Percentiles rank a stretch among this genome's conserved stretches.
Evolutionary conservation across 208 protist genomes (phyloP).

Genomic region (Spongospora subterranea): DNA sequence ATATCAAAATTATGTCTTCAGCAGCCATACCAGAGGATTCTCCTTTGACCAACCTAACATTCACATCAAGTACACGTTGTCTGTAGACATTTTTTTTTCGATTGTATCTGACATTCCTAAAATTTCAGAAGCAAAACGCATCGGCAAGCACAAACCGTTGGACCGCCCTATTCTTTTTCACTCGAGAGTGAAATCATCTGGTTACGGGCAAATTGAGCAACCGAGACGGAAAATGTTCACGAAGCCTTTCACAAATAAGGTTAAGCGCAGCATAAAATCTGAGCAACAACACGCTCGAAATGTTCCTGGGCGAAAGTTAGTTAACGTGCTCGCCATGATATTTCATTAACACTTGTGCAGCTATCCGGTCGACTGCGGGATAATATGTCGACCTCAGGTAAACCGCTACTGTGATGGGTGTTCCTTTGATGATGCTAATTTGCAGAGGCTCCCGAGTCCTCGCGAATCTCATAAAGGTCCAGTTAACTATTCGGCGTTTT

Average conservation of each 20-base stretch:
- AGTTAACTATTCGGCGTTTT: neutral
- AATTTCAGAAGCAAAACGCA: neutral
- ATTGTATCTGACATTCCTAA: neutral
- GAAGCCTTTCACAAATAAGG: neutral
- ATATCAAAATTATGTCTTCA: neutral
- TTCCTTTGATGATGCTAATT: neutral
- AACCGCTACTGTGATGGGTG: neutral
- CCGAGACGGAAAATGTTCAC: neutral
- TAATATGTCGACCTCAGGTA: neutral
- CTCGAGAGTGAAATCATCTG: neutral
- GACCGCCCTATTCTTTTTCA: slow-evolving; percentile 17
- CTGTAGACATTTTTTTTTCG: neutral
- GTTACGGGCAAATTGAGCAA: neutral
- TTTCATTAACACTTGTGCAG: neutral
- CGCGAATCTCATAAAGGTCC: neutral
- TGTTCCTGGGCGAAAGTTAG: neutral
- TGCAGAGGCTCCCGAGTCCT: neutral
- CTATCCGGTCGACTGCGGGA: neutral
- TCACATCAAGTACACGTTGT: neutral
- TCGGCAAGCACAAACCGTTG: neutral
- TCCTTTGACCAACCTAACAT: slow-evolving; percentile 8
- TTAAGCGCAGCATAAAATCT: neutral
- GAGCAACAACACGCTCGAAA: neutral
- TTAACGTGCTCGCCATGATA: neutral
- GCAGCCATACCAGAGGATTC: neutral